Evolutionary conservation across 176 grass and related monocot species (phyloP).

Genomic region (Triticum timopheevii): DNA sequence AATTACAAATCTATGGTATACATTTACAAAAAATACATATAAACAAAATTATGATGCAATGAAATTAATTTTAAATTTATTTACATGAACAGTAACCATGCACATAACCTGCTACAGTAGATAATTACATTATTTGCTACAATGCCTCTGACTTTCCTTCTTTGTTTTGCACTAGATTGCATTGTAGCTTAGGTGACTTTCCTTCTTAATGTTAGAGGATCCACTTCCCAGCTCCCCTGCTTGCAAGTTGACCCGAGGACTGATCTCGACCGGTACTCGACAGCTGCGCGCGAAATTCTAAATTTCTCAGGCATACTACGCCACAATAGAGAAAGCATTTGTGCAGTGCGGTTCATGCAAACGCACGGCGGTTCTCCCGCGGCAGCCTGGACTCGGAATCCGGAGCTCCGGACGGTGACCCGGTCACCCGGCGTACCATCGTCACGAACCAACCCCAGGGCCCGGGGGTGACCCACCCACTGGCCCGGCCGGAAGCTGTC

Average conservation of each 20-base stretch:
- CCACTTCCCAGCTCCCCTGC: not conserved
- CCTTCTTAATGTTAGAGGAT: too few relatives aligned
- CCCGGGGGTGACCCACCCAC: not conserved
- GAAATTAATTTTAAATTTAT: too few relatives aligned
- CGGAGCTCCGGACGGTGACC: not conserved
- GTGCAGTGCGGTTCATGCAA: not conserved
- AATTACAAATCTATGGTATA: too few relatives aligned
- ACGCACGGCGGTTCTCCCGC: conserved; percentile 8
- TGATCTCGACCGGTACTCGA: not conserved
- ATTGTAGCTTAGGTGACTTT: too few relatives aligned
- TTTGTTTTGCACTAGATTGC: too few relatives aligned
- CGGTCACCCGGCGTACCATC: not conserved
- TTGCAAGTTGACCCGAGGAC: not conserved
- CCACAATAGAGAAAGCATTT: not conserved
- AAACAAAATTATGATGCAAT: too few relatives aligned
- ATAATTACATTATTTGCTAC: too few relatives aligned
- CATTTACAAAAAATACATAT: too few relatives aligned
- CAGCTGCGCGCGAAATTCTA: not conserved
- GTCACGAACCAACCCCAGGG: not conserved
- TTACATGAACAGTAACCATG: too few relatives aligned
- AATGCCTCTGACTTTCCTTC: too few relatives aligned
- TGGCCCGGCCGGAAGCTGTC: not conserved
- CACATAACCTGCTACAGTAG: too few relatives aligned
- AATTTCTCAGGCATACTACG: not conserved
- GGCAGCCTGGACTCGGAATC: conserved; percentile 10